Evolutionary conservation across 768 basidiomycete genomes (phyloP), one percentile per base, ranked within the genome.

Genomic region (Boletus subparvulus): DNA sequence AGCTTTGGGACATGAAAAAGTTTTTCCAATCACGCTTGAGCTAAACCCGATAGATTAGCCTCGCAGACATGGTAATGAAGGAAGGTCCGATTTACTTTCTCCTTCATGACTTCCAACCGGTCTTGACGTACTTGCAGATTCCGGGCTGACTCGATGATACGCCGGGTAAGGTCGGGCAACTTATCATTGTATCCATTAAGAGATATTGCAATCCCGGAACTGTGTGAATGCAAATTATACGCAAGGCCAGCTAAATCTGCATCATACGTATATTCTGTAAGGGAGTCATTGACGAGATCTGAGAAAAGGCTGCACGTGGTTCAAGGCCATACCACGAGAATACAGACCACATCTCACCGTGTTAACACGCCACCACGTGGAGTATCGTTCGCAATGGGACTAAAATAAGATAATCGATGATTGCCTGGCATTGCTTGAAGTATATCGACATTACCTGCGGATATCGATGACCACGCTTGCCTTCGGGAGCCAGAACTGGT

Each of bases 161-260:
- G 80, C 63, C 86, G 75, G 7, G 86, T 80, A 39, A 98, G 80
- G 3, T 89, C 83, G 8, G 83, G 75, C 60, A 92, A 77, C 73
- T 96, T 98, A 74, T 98, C 94, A 66, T 94, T 95, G 75, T 97
- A 98, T 7, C 97, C 97, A 45, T 78, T 81, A 52, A 92, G 76
- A 3, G 79, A 76, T 44, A 97, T 71, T 41, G 77, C 82, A 47
- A 97, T 69, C 2, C 91, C 90, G 13, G 85, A 85, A 3, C 78
- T 76, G 60, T 85, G 80, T 12, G 80, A 75, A 26, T 79, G 73
- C 58, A 95, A 80, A 59, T 74, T 79, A 71, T 94, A 98, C 6
- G 77, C 75, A 36, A 98, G 79, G 28, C 94, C 94, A 14, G 96
- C 97, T 26, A 98, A 81, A 41, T 90, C 88, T 12, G 97, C 97